A percentile compares a stretch with the other conserved stretches of the same genome.
These are phyloP conservation scores for Coniosporium tulheliwenetii DNA, from an alignment of 2,329 filamentous ascomycete species.

Conservation along the genomic window DNA sequence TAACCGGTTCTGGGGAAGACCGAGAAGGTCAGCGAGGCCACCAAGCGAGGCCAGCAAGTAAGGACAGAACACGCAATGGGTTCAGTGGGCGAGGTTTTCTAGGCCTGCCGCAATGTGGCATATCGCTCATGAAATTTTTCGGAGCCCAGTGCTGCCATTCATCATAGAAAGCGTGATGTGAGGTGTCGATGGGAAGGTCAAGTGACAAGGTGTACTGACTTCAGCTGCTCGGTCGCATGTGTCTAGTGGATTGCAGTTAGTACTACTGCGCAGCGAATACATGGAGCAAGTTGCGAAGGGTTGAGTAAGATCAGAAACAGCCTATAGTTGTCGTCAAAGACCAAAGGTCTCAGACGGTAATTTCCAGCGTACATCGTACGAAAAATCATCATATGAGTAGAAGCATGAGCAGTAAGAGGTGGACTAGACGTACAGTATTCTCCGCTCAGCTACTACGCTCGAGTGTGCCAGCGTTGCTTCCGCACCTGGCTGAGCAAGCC, in stretches of 20 bases:
- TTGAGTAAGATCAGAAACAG: constrained; percentile 54
- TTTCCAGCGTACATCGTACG: constrained; percentile 65
- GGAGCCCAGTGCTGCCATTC: constrained; percentile 22
- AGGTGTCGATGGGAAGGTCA: neutral
- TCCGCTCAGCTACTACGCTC: no score
- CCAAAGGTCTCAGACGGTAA: constrained; percentile 74
- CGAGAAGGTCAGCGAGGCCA: no score
- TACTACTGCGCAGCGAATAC: no score
- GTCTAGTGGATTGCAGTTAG: no score
- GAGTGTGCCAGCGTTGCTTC: no score
- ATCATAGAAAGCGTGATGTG: constrained; percentile 9
- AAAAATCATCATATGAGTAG: constrained; percentile 39
- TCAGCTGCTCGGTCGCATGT: no score
- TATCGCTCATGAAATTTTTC: constrained; percentile 15
- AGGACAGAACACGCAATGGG: neutral
- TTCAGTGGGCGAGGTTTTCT: constrained; percentile 29
- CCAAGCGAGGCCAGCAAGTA: no score
- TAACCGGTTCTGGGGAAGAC: no score
- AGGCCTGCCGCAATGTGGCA: constrained; percentile 24
- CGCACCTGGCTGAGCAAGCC: no score
- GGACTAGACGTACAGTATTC: no score
- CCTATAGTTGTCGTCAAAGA: constrained; percentile 71
- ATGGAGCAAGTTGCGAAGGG: no score
- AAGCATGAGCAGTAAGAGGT: neutral
- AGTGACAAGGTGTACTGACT: neutral